Conservation (phyloP, 306 rosid species). For the Prunus mira region DNA sequence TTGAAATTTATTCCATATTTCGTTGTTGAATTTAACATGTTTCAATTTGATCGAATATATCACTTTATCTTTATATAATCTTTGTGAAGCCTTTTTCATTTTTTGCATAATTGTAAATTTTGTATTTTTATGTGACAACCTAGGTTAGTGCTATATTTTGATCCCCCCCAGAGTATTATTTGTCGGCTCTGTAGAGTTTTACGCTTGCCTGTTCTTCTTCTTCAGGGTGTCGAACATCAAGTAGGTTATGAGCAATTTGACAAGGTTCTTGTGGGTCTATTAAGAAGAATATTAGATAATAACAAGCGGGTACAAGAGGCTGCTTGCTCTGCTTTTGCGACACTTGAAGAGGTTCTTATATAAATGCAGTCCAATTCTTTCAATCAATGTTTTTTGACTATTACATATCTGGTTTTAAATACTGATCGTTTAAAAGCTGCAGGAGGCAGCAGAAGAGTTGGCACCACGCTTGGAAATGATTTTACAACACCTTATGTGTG, state of each 20-base stretch:
- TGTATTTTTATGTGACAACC: background rate
- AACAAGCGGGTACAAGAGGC: constrained; percentile 99
- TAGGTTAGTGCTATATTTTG: background rate
- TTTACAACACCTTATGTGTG: constrained; percentile 81
- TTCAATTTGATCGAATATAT: background rate
- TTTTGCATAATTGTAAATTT: background rate
- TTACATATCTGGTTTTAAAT: constrained; percentile 9
- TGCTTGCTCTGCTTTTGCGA: constrained; percentile 99
- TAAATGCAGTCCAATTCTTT: constrained; percentile 29
- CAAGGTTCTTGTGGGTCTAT: constrained; percentile 80
- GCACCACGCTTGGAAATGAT: constrained; percentile 84
- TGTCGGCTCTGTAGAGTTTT: background rate
- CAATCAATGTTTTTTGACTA: constrained; percentile 13
- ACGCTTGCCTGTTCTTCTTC: constrained; percentile 10
- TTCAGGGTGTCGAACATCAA: constrained; percentile 69
- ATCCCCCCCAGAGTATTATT: background rate
- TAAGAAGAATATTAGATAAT: constrained; percentile 91
- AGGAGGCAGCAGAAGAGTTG: constrained; percentile 97
- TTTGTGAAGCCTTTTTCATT: background rate
- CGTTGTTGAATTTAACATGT: background rate
- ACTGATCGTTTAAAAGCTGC: constrained; percentile 32
- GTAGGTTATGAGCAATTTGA: constrained; percentile 94
- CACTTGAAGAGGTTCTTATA: constrained; percentile 89
- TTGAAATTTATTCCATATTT: background rate
- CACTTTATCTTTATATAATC: background rate